These are phyloP conservation scores for Fremontodendron californicum DNA, from an alignment of 345 rosid genomes.

Conservation along the genomic window DNA sequence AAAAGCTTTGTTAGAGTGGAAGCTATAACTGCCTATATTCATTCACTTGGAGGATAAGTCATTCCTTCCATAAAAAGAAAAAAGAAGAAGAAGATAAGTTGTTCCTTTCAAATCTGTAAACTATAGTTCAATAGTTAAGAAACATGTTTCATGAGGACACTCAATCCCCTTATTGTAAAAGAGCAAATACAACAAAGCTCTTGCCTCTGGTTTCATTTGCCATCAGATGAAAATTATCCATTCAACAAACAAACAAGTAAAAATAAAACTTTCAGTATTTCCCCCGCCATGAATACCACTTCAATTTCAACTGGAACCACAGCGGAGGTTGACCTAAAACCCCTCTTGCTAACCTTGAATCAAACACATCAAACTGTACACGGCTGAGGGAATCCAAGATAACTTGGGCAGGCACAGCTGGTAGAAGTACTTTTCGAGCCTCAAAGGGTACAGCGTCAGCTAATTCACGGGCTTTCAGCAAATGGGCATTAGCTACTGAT, in stretches of 20 bases:
- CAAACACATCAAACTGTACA: conserved; percentile 50
- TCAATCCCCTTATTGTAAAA: conserved; percentile 4
- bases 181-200: neutral
- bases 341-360: conserved; percentile 68
- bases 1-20: neutral
- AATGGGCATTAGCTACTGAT: conserved; percentile 75
- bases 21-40: neutral
- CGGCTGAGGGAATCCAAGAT: conserved; percentile 46
- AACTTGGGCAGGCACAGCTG: conserved; percentile 76
- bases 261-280: conserved; percentile 35
- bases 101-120: no score
- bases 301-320: conserved; percentile 71
- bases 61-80: neutral
- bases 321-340: conserved; percentile 73
- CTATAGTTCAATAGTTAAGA: neutral
- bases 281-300: conserved; percentile 35
- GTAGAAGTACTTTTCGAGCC: conserved; percentile 69
- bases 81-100: no score
- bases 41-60: neutral
- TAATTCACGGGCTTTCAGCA: conserved; percentile 77
- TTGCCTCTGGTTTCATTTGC: neutral
- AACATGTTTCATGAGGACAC: conserved; percentile 4
- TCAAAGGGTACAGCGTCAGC: conserved; percentile 59
- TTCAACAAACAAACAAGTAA: conserved; percentile 8
- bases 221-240: neutral